Conservation (phyloP, 805 yeast species). For the Teunomyces atbi region DNA sequence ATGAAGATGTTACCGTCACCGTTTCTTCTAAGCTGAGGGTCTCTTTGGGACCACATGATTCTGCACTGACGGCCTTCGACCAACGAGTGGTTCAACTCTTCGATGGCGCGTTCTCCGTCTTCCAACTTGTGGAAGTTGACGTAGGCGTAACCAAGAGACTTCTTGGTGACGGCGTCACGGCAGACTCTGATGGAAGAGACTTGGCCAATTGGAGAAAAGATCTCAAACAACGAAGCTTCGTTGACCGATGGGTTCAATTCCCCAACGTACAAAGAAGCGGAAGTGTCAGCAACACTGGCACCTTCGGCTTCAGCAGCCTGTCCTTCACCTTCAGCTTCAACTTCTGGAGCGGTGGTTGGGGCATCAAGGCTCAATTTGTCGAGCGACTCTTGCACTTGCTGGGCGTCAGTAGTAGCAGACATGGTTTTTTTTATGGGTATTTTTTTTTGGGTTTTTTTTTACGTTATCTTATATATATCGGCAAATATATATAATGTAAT, state of each 20-base stretch:
- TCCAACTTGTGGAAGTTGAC: constrained; percentile 88
- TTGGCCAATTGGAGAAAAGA: constrained; percentile 91
- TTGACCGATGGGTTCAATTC: constrained; percentile 90
- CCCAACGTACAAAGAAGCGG: constrained; percentile 94
- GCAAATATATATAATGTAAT: constrained; percentile 4
- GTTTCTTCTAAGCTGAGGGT: constrained; percentile 89
- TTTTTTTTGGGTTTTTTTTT: constrained; percentile 2
- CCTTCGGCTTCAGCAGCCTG: constrained; percentile 30
- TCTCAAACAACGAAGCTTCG: constrained; percentile 92
- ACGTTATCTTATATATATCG: constrained; percentile 4
- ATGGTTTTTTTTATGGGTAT: constrained; percentile 11
- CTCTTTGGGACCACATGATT: constrained; percentile 99
- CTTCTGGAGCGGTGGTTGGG: constrained; percentile 21
- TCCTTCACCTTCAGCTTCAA: constrained; percentile 28
- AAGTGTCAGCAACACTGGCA: constrained; percentile 49
- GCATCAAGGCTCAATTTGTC: constrained; percentile 46
- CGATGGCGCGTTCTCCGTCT: constrained; percentile 93
- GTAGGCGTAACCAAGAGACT: constrained; percentile 97
- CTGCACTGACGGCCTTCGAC: constrained; percentile 97
- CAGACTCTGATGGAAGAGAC: constrained; percentile 97
- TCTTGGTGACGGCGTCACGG: constrained; percentile 96
- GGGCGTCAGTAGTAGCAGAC: constrained; percentile 39
- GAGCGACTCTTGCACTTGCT: constrained; percentile 46
- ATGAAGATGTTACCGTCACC: constrained; percentile 97
- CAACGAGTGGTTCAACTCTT: constrained; percentile 89